Conservation (phyloP, 202 grass and related monocot genomes). For the Cymbopogon flexuosus region DNA sequence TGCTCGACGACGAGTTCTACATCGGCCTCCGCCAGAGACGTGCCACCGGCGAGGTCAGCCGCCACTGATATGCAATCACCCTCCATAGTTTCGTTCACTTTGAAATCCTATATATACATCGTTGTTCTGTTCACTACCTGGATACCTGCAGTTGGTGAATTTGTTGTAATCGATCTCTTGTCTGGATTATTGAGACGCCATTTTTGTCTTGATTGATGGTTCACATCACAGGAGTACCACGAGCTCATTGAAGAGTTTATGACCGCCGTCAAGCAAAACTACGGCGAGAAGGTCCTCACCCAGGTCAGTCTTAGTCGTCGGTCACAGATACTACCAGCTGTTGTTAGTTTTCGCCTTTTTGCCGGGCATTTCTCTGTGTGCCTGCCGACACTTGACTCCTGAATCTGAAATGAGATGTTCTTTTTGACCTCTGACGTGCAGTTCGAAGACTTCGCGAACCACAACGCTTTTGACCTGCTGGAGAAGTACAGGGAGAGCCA, state of each 20-base stretch:
- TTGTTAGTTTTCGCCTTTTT: not conserved
- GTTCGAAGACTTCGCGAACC: constrained; percentile 98
- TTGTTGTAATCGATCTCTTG: not conserved
- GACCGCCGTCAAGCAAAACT: constrained; percentile 81
- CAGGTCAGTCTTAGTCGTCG: constrained; percentile 42
- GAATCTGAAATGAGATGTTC: not conserved
- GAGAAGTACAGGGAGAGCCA: constrained; percentile 87
- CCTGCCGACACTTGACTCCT: not conserved
- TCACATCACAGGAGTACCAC: constrained; percentile 67
- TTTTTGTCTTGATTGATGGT: not conserved
- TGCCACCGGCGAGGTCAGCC: constrained; percentile 67
- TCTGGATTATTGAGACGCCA: not conserved
- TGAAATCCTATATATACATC: not conserved
- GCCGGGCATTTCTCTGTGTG: not conserved
- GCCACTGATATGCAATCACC: not conserved
- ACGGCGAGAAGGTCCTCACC: constrained; percentile 86
- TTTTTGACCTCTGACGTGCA: constrained; percentile 6
- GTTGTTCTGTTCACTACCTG: not conserved
- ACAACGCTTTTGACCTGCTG: constrained; percentile 95
- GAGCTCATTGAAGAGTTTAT: constrained; percentile 91
- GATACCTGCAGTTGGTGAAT: not conserved
- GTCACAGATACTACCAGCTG: not conserved
- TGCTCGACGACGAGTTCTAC: constrained; percentile 96
- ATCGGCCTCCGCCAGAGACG: constrained; percentile 76
- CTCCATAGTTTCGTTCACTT: not conserved